Base-by-base conservation (phyloP, 177 flowering plant species). In the Telopea speciosissima region DNA sequence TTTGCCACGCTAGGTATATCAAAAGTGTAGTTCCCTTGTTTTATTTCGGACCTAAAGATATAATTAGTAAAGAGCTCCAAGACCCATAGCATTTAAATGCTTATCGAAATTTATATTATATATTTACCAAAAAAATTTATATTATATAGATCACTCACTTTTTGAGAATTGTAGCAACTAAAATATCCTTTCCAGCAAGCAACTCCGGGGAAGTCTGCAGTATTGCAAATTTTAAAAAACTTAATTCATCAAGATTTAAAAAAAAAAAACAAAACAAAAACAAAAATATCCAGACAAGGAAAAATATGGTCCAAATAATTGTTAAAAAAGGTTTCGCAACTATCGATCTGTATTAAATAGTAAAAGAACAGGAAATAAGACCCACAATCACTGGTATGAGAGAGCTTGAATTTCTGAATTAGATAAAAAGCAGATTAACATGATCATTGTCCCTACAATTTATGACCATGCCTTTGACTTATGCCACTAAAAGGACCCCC, bases 1-100 rank as follows among this genome's bases (percentile, higher is more conserved):
- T 90, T 90, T 81, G 96, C 97, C 72, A 93, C 83, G 60, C 87
- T 79, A 17, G 96, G 95, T 66, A 95, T 86, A 81, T 95, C 90
- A 79, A 91, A 91, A 36, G 85, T 87, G 81, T 89, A 82, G 64
- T 83, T 81, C 71, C 98, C 99, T 73, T 90, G 90, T 80, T 85
- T 91, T 64, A 49, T 76, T 73, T 90, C 93, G 69, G 91, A 85
- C 83, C 99, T 95, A 82, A 77, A 79, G 75, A 71, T 65, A 21
- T 42, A 3, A 54, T 58, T 58, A 44, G 24, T 40, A 68, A 52
- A 67, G 36, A 73, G 56, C n/a, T 54, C 42, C 22, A 60, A 16
- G 40, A 40, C 45, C 13, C 14, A 52, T 67, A 71, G 63, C 42
- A 42, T 33, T 45, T 36, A 54, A 56, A 42, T 58, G 13, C 62